A percentile compares a stretch with the other conserved stretches of the same genome.
phyloP scores from a whole-genome alignment of 1,284 basidiomycete species.

The Xerocomus amazonicus region DNA sequence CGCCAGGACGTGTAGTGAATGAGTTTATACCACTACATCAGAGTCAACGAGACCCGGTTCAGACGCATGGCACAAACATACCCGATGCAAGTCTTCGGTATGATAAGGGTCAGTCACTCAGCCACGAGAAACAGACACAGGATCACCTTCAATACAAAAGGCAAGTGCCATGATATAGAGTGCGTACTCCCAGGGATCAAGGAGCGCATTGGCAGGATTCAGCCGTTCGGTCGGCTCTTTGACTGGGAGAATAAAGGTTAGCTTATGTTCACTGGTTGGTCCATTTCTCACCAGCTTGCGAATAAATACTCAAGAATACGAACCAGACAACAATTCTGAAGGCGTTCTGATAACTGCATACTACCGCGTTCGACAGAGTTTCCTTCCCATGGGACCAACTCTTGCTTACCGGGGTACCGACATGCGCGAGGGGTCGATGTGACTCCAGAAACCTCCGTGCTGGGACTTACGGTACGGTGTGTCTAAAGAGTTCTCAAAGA shows the following conservation, averaged over 20 bases:
- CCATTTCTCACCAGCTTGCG: slow-evolving; percentile 62
- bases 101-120: slow-evolving; percentile 3
- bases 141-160: slow-evolving; percentile 73
- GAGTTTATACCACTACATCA: slow-evolving; percentile 57
- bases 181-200: slow-evolving; percentile 76
- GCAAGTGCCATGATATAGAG: slow-evolving; percentile 76
- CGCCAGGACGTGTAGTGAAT: slow-evolving; percentile 65
- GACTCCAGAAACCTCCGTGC: slow-evolving; percentile 60
- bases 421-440: slow-evolving; percentile 75
- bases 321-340: slow-evolving; percentile 80
- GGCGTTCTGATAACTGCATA: slow-evolving; percentile 67
- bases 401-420: slow-evolving; percentile 71
- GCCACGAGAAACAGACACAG: not conserved
- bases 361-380: not conserved
- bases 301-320: slow-evolving; percentile 82
- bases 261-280: not conserved
- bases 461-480: slow-evolving; percentile 53
- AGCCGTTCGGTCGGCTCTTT: slow-evolving; percentile 67
- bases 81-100: slow-evolving; percentile 62
- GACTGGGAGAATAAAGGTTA: slow-evolving; percentile 36
- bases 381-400: not conserved
- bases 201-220: slow-evolving; percentile 43
- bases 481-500: slow-evolving; percentile 41
- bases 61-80: slow-evolving; percentile 26
- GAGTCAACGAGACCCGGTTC: not conserved